Evolutionary conservation across 148 eudicot species (phyloP), one percentile per base, ranked within the genome.

Genomic region (Rhododendron vialii): DNA sequence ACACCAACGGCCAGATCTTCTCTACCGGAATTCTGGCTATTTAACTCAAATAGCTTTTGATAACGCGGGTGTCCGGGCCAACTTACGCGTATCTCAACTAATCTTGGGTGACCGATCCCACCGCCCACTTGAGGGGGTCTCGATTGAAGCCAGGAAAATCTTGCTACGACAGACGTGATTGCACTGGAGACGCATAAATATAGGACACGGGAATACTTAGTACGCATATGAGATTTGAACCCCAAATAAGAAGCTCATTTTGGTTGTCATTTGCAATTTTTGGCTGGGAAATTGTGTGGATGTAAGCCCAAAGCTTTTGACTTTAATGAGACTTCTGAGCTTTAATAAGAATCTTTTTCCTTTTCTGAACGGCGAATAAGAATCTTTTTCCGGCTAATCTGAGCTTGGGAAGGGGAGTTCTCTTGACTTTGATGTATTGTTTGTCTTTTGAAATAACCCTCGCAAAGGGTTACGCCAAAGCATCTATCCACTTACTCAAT

Each of bases 21-120:
- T 87, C 94, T 14, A 50, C 90, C 7, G 94, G 95, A 84, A 94
- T 94, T 82, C 76, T 93, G 50, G 96, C 93, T 1, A 79, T 88
- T 84, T 94, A 88, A 80, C 47, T 22, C 18, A 26, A 71, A 28
- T 30, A 28, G 14, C 13, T 67, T 26, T 3, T 3, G 22, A 55
- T 55, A 55, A 55, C 59, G 59, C 5, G 3, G 1, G 1, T 55
- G 14, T 14, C 20, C 18, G 59, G 15, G 3, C 6, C 22, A 14
- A 20, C 6, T 15, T 15, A 14, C 1, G 6, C 22, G 7, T 0
- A 0, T 17, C 1, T 14, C 5, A 4, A 55, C 0, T 0, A 18
- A 18, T 59, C 0, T 9, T 51, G 4, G 17, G 55, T 13, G 17
- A 51, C 55, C 17, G 0, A 51, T 13, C 4, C 13, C 7, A 59